phyloP scores from a whole-genome alignment of 768 basidiomycete species.

The Zangia roseola region DNA sequence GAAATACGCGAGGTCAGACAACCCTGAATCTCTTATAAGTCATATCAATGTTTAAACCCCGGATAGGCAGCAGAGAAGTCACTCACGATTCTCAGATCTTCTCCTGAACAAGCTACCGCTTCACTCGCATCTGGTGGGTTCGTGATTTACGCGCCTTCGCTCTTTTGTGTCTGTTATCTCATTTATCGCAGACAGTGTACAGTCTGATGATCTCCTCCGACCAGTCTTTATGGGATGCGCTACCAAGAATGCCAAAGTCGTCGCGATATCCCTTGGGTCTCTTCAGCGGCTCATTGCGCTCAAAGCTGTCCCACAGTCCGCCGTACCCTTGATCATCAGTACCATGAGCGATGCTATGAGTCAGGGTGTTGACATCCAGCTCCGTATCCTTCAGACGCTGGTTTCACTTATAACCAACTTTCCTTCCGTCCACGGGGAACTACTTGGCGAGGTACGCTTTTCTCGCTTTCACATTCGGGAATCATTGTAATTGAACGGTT shows the following conservation, averaged over 20 bases:
- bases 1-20: slow-evolving; percentile 86
- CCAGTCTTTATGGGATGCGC: slow-evolving; percentile 94
- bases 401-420: slow-evolving; percentile 91
- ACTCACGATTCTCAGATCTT: slow-evolving; percentile 72
- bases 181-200: slow-evolving; percentile 58
- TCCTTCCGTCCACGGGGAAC: slow-evolving; percentile 70
- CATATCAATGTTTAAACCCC: slow-evolving; percentile 17
- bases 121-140: slow-evolving; percentile 68
- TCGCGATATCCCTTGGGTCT: slow-evolving; percentile 88
- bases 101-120: slow-evolving; percentile 74
- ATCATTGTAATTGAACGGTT: neutral
- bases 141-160: slow-evolving; percentile 20
- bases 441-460: slow-evolving; percentile 77
- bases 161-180: slow-evolving; percentile 4
- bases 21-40: neutral
- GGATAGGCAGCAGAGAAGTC: slow-evolving; percentile 84
- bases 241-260: slow-evolving; percentile 91
- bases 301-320: slow-evolving; percentile 78
- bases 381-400: slow-evolving; percentile 89
- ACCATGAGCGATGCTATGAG: slow-evolving; percentile 87
- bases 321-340: slow-evolving; percentile 74
- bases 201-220: slow-evolving; percentile 75
- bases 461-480: neutral
- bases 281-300: slow-evolving; percentile 87
- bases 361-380: slow-evolving; percentile 96